These are phyloP conservation scores for Lachancea waltii DNA, from an alignment of 805 yeast species.

Conservation along the genomic window DNA sequence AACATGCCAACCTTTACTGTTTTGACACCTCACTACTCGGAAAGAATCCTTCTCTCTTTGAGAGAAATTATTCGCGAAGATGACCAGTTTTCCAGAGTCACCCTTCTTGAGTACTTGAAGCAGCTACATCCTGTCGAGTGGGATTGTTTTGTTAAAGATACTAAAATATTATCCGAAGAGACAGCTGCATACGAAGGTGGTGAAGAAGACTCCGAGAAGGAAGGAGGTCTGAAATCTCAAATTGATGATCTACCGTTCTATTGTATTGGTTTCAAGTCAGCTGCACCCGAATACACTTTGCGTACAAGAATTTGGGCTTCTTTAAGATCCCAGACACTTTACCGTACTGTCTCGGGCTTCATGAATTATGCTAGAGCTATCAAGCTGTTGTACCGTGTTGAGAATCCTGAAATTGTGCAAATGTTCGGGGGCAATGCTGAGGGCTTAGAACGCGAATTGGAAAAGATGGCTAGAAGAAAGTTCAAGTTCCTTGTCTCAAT, in stretches of 20 bases:
- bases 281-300: slow-evolving; percentile 92
- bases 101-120: slow-evolving; percentile 87
- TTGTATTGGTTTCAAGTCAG: slow-evolving; percentile 95
- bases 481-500: slow-evolving; percentile 76
- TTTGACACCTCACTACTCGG: slow-evolving; percentile 79
- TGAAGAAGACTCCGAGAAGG: slow-evolving; percentile 46
- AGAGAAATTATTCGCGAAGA: slow-evolving; percentile 96
- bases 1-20: slow-evolving; percentile 98
- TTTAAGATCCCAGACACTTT: slow-evolving; percentile 89
- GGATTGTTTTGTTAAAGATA: slow-evolving; percentile 95
- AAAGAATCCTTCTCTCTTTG: slow-evolving; percentile 69
- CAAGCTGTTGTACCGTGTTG: slow-evolving; percentile 87
- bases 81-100: slow-evolving; percentile 92
- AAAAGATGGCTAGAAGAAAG: slow-evolving; percentile 80
- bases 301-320: slow-evolving; percentile 99
- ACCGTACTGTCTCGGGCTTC: slow-evolving; percentile 96
- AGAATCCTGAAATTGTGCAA: slow-evolving; percentile 91
- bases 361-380: slow-evolving; percentile 98
- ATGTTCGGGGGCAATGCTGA: slow-evolving; percentile 99
- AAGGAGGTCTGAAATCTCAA: slow-evolving; percentile 66
- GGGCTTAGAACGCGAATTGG: slow-evolving; percentile 90
- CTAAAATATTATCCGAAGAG: slow-evolving; percentile 91
- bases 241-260: slow-evolving; percentile 90
- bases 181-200: slow-evolving; percentile 63
- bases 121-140: slow-evolving; percentile 95